These are phyloP conservation scores for Psilocybe cyanescens DNA, from an alignment of 768 basidiomycete species.

Conservation along the genomic window DNA sequence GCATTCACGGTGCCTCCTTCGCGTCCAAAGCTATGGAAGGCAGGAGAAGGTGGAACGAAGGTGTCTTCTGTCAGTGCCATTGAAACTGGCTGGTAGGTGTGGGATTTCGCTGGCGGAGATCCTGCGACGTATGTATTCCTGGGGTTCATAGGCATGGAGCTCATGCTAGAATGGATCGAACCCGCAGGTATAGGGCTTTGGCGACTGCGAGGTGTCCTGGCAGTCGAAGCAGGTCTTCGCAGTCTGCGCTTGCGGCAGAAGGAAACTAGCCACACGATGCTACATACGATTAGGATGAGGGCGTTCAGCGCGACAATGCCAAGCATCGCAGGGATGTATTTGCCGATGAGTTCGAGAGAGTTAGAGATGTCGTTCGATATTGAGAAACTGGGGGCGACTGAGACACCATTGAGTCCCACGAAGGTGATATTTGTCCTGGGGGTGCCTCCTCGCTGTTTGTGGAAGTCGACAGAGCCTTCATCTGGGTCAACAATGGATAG, in stretches of 20 bases:
- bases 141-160: conserved; percentile 54
- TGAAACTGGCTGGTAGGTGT: conserved; percentile 76
- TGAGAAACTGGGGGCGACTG: conserved; percentile 48
- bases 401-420: conserved; percentile 48
- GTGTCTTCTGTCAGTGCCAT: conserved; percentile 65
- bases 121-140: conserved; percentile 45
- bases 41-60: conserved; percentile 61
- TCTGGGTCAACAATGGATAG: conserved; percentile 71
- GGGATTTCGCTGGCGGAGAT: conserved; percentile 28
- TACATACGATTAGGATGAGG: conserved; percentile 62
- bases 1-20: conserved; percentile 29
- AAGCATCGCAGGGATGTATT: conserved; percentile 73
- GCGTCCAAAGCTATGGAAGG: conserved; percentile 49
- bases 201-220: conserved; percentile 27
- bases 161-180: conserved; percentile 29
- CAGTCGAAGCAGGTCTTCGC: conserved; percentile 20
- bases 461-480: conserved; percentile 74
- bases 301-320: conserved; percentile 81
- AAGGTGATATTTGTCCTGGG: conserved; percentile 73
- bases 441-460: conserved; percentile 64
- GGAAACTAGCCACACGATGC: conserved; percentile 54
- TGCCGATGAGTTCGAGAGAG: conserved; percentile 65
- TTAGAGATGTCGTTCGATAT: conserved; percentile 61
- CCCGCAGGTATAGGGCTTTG: conserved; percentile 40
- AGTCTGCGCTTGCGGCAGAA: conserved; percentile 53